Percentiles rank a stretch among this genome's conserved stretches.
Evolutionary conservation across 2,329 filamentous ascomycete species (phyloP).

Genomic region (Emmonsiellopsis sp.): DNA sequence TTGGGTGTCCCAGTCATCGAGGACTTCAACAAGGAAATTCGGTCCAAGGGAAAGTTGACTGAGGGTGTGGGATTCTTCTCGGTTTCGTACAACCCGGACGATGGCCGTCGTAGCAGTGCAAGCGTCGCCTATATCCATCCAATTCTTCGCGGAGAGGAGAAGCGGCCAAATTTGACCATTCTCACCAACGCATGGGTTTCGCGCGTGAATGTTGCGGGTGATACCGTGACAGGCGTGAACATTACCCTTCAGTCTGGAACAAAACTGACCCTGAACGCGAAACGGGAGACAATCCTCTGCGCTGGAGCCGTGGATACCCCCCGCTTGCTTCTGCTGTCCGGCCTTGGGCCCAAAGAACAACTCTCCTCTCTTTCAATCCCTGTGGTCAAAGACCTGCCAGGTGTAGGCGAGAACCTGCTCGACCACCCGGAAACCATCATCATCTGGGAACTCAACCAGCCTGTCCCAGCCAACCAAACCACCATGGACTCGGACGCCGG

Average conservation of each 20-base stretch:
- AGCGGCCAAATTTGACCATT: conserved; percentile 73
- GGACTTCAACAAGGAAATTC: conserved; percentile 83
- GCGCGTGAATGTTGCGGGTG: conserved; percentile 63
- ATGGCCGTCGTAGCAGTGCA: conserved; percentile 73
- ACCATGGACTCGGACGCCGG: conserved; percentile 88
- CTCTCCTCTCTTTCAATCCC: conserved; percentile 45
- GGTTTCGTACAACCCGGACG: conserved; percentile 83
- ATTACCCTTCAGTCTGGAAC: conserved; percentile 55
- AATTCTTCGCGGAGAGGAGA: conserved; percentile 73
- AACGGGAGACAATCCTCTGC: conserved; percentile 68
- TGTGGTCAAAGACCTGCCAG: conserved; percentile 52
- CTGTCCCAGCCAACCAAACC: conserved; percentile 69
- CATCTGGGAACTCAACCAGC: conserved; percentile 70
- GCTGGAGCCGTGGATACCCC: conserved; percentile 77
- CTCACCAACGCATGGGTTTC: conserved; percentile 83
- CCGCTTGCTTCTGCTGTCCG: conserved; percentile 51
- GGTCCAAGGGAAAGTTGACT: conserved; percentile 60
- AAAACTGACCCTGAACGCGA: conserved; percentile 49
- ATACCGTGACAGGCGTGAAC: conserved; percentile 64
- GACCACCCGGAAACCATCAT: conserved; percentile 60
- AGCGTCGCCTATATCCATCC: conserved; percentile 91
- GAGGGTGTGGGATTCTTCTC: conserved; percentile 84
- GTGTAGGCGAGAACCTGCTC: conserved; percentile 55
- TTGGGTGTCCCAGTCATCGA: conserved; percentile 71
- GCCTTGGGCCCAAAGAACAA: conserved; percentile 44